phyloP scores from a whole-genome alignment of 2,329 filamentous ascomycete genomes.

The Hysterium pulicare region DNA sequence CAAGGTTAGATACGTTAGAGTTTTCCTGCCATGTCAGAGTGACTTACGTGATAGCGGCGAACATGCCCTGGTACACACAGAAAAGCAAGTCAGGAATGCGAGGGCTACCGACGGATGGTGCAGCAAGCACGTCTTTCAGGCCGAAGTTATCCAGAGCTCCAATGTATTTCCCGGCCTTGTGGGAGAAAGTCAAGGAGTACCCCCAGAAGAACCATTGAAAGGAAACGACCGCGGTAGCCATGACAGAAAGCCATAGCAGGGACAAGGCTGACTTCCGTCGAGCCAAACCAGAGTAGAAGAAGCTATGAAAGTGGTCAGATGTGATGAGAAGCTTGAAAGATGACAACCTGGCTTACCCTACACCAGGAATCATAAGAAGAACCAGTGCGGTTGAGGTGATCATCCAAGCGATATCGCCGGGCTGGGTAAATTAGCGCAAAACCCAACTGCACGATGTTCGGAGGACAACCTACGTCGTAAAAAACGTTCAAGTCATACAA shows the following conservation, averaged over 20 bases:
- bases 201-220: slow-evolving; percentile 99
- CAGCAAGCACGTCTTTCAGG: slow-evolving; percentile 70
- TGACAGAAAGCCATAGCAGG: slow-evolving; percentile 79
- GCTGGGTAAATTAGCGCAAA: slow-evolving; percentile 39
- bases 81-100: slow-evolving; percentile 81
- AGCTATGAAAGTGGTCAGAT: slow-evolving; percentile 45
- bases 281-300: slow-evolving; percentile 91
- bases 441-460: slow-evolving; percentile 10
- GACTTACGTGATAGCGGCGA: slow-evolving; percentile 78
- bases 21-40: slow-evolving; percentile 3
- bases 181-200: slow-evolving; percentile 79
- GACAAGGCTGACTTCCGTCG: slow-evolving; percentile 85
- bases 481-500: slow-evolving; percentile 75
- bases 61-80: slow-evolving; percentile 85
- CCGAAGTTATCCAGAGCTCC: slow-evolving; percentile 78
- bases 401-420: slow-evolving; percentile 81
- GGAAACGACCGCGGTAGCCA: slow-evolving; percentile 72
- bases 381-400: slow-evolving; percentile 74
- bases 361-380: slow-evolving; percentile 87
- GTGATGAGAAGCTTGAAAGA: slow-evolving; percentile 63
- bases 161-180: slow-evolving; percentile 70
- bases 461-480: slow-evolving; percentile 62
- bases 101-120: slow-evolving; percentile 68
- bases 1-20: slow-evolving; percentile 3
- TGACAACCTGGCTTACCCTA: slow-evolving; percentile 53